Base-by-base conservation (phyloP, 805 yeast genomes). In the Candida railenensis region DNA sequence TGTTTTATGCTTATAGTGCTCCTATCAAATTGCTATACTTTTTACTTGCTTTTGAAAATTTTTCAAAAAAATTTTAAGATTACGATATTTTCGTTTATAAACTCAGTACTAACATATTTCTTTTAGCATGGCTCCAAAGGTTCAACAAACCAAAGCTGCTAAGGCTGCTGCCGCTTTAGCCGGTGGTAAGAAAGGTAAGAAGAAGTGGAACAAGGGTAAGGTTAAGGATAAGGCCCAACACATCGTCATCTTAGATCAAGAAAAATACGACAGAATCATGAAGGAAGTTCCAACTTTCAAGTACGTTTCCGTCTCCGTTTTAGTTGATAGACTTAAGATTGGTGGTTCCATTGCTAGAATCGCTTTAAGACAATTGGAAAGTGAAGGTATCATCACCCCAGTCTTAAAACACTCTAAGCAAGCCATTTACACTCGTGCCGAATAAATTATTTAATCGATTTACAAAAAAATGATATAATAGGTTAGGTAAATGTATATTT, bases 201-300 rank as follows among this genome's bases (percentile, higher is more conserved):
- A 94, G 96, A 94, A 94, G 96, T 94, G 98, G 99, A 88, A 96
- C 87, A 91, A 92, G 86, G 97, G 97, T 80, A 90, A 95, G 86
- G 96, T 90, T 78, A 94, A 95, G 91, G 99, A 94, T 81, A 92
- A 88, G 96, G 98, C 99, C 67, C 92, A 89, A 77, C 99, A 94
- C 85, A 85, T 90, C 73, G 91, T 94, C 69, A 81, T 88, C 76
- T 82, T 94, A 69, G 99, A 94, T 78, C 97, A 94, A 83, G 96
- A 94, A 65, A 89, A 92, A 76, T 92, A 87, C 82, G 99, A 94
- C 95, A 89, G 97, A 83, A 88, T 94, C 81, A 76, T 90, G 80
- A 94, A 94, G 88, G 99, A 94, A 73, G 97, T 91, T 54, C 97
- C 97, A 81, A 89, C 97, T 66, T 94, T 86, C 94, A 92, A 92